phyloP scores from a whole-genome alignment of 1,139 yeast species.

The Suhomyces wounanorum region DNA sequence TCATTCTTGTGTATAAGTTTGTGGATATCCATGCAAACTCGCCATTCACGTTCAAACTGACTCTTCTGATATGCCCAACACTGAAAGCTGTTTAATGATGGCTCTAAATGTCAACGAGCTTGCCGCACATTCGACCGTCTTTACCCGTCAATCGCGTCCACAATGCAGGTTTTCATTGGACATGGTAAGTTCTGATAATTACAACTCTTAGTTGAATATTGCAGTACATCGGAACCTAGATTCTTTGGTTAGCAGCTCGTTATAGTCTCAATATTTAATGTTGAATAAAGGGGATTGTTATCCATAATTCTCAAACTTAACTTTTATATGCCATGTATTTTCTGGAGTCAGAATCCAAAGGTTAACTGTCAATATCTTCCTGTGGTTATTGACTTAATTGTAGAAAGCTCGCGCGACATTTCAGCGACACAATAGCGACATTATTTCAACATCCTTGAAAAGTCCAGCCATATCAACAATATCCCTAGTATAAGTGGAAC shows the following conservation, averaged over 20 bases:
- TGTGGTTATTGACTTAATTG: not conserved
- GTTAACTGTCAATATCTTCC: too few relatives aligned
- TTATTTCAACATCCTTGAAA: constrained; percentile 9
- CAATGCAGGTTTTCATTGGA: constrained; percentile 13
- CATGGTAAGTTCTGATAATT: constrained; percentile 13
- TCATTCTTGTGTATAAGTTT: constrained; percentile 9
- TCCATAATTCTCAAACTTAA: too few relatives aligned
- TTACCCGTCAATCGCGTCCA: constrained; percentile 8
- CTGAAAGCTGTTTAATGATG: not conserved
- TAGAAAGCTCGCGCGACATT: not conserved
- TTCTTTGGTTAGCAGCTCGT: not conserved
- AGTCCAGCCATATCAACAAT: constrained; percentile 3
- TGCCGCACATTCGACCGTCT: not conserved
- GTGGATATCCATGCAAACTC: constrained; percentile 9
- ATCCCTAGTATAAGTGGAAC: not conserved
- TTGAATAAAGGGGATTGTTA: too few relatives aligned
- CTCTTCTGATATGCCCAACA: not conserved
- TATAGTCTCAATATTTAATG: too few relatives aligned
- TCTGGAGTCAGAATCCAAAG: too few relatives aligned
- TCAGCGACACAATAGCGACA: constrained; percentile 4
- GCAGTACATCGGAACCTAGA: constrained; percentile 7
- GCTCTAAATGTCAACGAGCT: not conserved
- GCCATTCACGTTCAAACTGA: constrained; percentile 3
- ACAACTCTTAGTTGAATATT: constrained; percentile 8
- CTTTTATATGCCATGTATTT: too few relatives aligned